A percentile compares a stretch with the other conserved stretches of the same genome.
phyloP scores from a whole-genome alignment of 192 early-diverging fungal genomes.

The Radiomyces spectabilis region DNA sequence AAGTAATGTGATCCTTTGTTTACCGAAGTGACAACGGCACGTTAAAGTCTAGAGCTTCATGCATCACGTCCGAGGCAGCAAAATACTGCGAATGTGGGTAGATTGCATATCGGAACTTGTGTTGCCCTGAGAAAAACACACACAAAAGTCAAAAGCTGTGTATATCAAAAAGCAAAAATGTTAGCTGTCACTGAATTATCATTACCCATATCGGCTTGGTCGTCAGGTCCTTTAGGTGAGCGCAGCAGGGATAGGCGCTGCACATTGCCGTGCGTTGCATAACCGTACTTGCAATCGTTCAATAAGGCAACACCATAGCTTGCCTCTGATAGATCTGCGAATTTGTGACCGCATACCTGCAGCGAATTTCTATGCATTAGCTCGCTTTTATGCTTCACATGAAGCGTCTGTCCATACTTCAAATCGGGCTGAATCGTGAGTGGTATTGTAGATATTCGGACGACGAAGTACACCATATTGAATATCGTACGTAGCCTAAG shows the following conservation, averaged over 20 bases:
- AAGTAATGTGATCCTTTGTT: background rate
- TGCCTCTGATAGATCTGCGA: slow-evolving; percentile 89
- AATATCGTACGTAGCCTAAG: slow-evolving; percentile 91
- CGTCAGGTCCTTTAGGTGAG: slow-evolving; percentile 79
- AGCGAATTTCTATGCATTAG: no score
- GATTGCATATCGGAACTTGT: slow-evolving; percentile 85
- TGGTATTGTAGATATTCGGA: slow-evolving; percentile 92
- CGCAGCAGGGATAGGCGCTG: slow-evolving; percentile 83
- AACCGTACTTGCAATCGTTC: slow-evolving; percentile 98
- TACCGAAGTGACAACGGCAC: slow-evolving; percentile 59
- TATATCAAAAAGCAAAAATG: background rate
- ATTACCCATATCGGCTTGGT: slow-evolving; percentile 53
- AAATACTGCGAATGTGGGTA: slow-evolving; percentile 84
- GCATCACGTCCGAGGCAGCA: slow-evolving; percentile 75
- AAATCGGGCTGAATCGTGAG: slow-evolving; percentile 86
- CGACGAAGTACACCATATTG: slow-evolving; percentile 90
- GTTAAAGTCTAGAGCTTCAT: slow-evolving; percentile 87
- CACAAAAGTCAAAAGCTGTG: background rate
- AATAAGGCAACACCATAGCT: slow-evolving; percentile 92
- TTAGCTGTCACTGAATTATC: background rate
- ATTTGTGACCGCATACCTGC: slow-evolving; percentile 95
- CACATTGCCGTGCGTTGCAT: slow-evolving; percentile 72
- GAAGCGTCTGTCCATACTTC: slow-evolving; percentile 82
- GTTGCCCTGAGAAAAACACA: slow-evolving; percentile 52
- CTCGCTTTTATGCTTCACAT: no score